phyloP scores from a whole-genome alignment of 2,329 filamentous ascomycete genomes.

The Gaeumannomyces sp. region DNA sequence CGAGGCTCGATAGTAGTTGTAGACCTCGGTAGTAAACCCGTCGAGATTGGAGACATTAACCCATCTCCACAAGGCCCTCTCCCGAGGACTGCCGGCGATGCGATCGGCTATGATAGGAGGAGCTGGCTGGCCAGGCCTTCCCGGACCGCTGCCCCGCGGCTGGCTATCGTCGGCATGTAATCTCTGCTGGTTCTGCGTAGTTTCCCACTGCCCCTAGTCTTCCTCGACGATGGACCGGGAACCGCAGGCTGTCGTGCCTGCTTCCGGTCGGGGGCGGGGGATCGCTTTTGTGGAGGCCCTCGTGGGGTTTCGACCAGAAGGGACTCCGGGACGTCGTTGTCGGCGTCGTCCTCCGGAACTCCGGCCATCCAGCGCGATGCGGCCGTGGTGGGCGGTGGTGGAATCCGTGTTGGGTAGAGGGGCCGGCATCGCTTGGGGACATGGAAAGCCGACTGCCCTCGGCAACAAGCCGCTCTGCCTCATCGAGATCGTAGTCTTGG shows the following conservation, averaged over 20 bases:
- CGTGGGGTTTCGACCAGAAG: slow-evolving; percentile 50
- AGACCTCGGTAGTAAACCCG: slow-evolving; percentile 77
- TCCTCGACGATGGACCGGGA: slow-evolving; percentile 37
- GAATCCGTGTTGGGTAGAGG: neutral
- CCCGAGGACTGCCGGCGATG: slow-evolving; percentile 41
- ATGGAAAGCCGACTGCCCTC: slow-evolving; percentile 41
- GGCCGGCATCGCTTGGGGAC: neutral
- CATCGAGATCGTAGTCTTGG: slow-evolving; percentile 42
- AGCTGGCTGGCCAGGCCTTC: slow-evolving; percentile 21
- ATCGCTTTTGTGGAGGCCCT: slow-evolving; percentile 18
- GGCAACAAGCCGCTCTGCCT: slow-evolving; percentile 33
- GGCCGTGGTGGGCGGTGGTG: slow-evolving; percentile 3
- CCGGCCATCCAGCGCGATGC: slow-evolving; percentile 18
- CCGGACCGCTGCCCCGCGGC: slow-evolving; percentile 15
- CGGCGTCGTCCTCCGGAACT: slow-evolving; percentile 39
- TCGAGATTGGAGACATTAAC: slow-evolving; percentile 87
- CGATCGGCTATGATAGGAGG: slow-evolving; percentile 22
- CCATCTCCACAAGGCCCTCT: slow-evolving; percentile 87
- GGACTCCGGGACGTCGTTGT: slow-evolving; percentile 59
- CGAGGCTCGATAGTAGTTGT: slow-evolving; percentile 77
- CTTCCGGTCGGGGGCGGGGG: slow-evolving; percentile 13
- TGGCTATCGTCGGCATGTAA: slow-evolving; percentile 35
- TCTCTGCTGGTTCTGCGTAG: slow-evolving; percentile 44
- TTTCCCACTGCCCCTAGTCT: slow-evolving; percentile 48
- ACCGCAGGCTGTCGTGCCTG: slow-evolving; percentile 20